Base-by-base conservation (phyloP, 2,329 filamentous ascomycete genomes). In the Neofusicoccum laricinum region DNA sequence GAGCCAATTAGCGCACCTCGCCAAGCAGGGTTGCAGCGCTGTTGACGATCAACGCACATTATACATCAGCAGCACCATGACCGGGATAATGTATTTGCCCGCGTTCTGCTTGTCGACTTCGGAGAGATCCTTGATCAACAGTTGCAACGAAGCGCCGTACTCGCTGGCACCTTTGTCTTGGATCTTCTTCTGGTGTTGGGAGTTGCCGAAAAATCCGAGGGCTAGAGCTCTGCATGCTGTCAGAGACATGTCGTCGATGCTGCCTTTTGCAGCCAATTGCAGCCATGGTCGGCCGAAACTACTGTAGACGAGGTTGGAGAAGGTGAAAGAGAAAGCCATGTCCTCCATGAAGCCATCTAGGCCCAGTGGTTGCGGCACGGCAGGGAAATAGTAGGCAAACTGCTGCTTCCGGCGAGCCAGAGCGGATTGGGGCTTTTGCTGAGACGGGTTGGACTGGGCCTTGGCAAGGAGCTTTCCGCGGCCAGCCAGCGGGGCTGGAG, bases 291-390 rank as follows among this genome's bases (percentile, higher is more conserved):
- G 48, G 7, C 67, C 66, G 25, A 67, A 68, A 14, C 62, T 68
- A 30, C 65, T 62, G 65, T 66, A 68, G 3, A 67, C 65, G 21
- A 68, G 66, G 32, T 68, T 68, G 10, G 63, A 53, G 40, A 68
- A 61, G 50, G 67, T 59, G 48, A 67, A 67, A 7, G 66, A 63
- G 32, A 66, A 40, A 45, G 66, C 67, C 45, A 68, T 63, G 59
- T 68, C 65, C 15, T 59, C 45, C 25, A 66, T 50, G 49, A 68
- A 68, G 14, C 63, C 66, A 14, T 59, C 50, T 7, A 68, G 51
- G 40, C 61, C 64, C 3, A 68, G 46, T 38, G 65, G 65, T 15
- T 43, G 48, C 11, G 66, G 66, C 14, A 68, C 58, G 14, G 53
- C 19, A 7, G 55, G 55, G 15, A 59, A 46, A 14, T 61, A 50